Evolutionary conservation across 306 rosid genomes (phyloP).

Genomic region (Castanea sativa): DNA sequence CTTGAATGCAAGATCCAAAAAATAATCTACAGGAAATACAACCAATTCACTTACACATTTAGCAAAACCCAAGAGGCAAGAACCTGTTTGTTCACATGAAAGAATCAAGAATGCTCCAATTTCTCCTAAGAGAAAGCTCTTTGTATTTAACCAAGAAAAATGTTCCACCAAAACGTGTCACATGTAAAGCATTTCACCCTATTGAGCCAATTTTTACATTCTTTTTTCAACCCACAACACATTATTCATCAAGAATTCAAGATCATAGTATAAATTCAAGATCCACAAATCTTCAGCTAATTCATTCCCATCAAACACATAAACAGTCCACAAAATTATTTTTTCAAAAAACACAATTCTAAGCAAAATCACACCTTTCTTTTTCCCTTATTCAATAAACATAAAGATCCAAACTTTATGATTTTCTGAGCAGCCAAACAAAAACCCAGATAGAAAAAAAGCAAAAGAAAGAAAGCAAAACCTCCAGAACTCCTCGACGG

Average conservation of each 20-base stretch:
- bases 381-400: not conserved
- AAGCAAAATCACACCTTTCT: not conserved
- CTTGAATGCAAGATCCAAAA: not conserved
- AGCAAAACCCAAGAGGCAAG: not conserved
- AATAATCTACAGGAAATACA: not conserved
- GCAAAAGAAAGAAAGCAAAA: conserved; percentile 8
- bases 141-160: not conserved
- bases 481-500: conserved; percentile 96
- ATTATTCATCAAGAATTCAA: too few relatives aligned
- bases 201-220: not conserved
- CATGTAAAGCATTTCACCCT: not conserved
- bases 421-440: conserved; percentile 4
- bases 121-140: not conserved
- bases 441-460: not conserved
- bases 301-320: not conserved
- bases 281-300: not conserved
- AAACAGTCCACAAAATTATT: not conserved
- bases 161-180: not conserved
- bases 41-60: not conserved
- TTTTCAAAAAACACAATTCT: not conserved
- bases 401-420: not conserved
- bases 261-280: not conserved
- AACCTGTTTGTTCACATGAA: not conserved
- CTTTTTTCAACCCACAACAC: not conserved
- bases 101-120: not conserved